Percentiles rank a stretch among this genome's conserved stretches.
Conservation (phyloP, 2,329 filamentous ascomycete genomes). For the Lachnellula occidentalis region DNA sequence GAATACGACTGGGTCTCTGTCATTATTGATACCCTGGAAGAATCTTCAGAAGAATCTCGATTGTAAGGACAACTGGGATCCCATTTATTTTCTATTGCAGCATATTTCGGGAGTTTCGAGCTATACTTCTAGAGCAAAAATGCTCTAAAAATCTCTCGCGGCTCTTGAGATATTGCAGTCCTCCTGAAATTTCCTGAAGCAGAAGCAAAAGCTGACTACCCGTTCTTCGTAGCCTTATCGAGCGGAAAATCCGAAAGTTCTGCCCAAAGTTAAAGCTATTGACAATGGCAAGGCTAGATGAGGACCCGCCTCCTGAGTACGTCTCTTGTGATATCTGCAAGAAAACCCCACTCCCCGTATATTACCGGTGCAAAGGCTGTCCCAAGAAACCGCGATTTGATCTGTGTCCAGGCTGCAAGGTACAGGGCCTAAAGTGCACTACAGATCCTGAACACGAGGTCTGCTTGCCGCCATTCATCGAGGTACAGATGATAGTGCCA, state of each 20-base stretch:
- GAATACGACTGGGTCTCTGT: constrained; percentile 17
- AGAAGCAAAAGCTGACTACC: too few species aligned
- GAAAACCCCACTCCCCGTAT: neutral
- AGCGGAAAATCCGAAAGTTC: constrained; percentile 3
- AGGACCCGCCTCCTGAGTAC: neutral
- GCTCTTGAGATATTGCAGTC: too few species aligned
- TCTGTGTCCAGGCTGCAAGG: constrained; percentile 7
- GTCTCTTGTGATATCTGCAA: constrained; percentile 7
- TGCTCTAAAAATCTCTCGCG: too few species aligned
- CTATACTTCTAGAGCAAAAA: too few species aligned
- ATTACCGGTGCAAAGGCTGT: constrained; percentile 9
- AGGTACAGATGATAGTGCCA: constrained; percentile 6
- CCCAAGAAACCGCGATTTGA: constrained; percentile 7
- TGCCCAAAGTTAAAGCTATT: constrained; percentile 8
- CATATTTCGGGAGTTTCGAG: too few species aligned
- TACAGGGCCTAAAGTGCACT: neutral
- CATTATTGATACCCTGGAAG: constrained; percentile 17
- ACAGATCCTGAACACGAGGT: constrained; percentile 7
- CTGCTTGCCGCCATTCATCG: constrained; percentile 2
- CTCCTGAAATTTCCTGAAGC: too few species aligned
- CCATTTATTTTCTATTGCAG: too few species aligned
- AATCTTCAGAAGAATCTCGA: constrained; percentile 8
- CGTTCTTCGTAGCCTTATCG: constrained; percentile 1
- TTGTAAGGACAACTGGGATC: too few species aligned
- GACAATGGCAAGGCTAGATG: constrained; percentile 10